A percentile compares a stretch with the other conserved stretches of the same genome.
phyloP scores from a whole-genome alignment of 257 asterid species.

The Solanum acaule region DNA sequence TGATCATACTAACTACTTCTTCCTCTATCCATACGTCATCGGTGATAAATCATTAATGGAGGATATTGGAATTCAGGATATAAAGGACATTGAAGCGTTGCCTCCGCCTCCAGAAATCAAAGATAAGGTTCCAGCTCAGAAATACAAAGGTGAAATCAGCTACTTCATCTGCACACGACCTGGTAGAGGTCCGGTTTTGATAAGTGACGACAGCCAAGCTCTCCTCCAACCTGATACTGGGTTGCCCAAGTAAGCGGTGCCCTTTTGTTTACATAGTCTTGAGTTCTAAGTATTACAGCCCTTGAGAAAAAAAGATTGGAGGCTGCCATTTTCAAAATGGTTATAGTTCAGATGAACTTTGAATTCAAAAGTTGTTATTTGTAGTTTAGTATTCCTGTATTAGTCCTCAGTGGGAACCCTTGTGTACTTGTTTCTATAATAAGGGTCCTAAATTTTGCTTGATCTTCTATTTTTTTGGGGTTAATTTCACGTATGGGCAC shows the following conservation, averaged over 20 bases:
- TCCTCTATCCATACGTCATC: conserved; percentile 45
- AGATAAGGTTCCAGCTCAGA: conserved; percentile 38
- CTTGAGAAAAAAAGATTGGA: neutral
- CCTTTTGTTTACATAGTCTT: neutral
- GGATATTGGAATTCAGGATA: conserved; percentile 64
- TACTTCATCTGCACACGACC: conserved; percentile 61
- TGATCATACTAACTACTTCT: neutral
- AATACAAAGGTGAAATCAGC: conserved; percentile 64
- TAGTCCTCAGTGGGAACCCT: neutral
- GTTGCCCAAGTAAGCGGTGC: conserved; percentile 42
- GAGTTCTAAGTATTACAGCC: neutral
- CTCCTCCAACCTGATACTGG: conserved; percentile 73
- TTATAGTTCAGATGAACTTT: neutral
- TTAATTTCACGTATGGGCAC: neutral
- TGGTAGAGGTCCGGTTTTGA: conserved; percentile 67
- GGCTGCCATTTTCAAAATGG: neutral
- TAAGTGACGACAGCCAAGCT: conserved; percentile 55
- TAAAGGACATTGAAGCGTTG: conserved; percentile 60
- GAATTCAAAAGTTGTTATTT: neutral
- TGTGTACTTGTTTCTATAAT: neutral
- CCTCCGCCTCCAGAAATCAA: conserved; percentile 74
- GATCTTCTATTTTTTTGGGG: neutral
- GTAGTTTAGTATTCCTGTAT: neutral
- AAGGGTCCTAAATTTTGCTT: neutral
- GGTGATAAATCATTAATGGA: conserved; percentile 77